Conservation (phyloP, 2,329 filamentous ascomycete species). For the Fusarium sp. region DNA sequence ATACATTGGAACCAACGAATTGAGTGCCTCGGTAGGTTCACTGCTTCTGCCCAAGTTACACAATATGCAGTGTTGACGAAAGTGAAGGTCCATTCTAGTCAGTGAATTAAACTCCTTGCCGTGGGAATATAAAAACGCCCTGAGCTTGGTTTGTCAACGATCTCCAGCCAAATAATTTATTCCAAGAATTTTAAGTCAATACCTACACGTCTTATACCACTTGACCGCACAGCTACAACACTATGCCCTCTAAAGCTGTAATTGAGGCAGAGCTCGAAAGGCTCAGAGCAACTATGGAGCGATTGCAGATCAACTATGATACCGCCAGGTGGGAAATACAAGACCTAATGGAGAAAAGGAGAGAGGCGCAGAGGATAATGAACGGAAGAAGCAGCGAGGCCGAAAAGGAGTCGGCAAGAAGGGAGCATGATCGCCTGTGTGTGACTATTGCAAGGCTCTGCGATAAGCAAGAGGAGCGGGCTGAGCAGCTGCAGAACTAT, state of each 20-base stretch:
- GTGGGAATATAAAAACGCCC: too few species aligned
- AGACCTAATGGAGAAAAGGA: background rate
- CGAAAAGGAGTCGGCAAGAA: rapidly evolving
- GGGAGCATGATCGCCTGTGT: background rate
- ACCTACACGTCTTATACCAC: rapidly evolving
- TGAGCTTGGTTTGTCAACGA: too few species aligned
- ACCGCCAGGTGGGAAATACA: background rate
- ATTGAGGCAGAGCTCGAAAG: background rate
- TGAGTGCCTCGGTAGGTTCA: rapidly evolving
- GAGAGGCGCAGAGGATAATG: background rate
- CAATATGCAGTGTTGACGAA: rapidly evolving
- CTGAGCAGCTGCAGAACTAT: rapidly evolving
- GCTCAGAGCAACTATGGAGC: background rate
- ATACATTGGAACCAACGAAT: background rate
- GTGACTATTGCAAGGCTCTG: background rate
- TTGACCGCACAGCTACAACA: rapidly evolving
- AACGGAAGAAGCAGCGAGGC: rapidly evolving
- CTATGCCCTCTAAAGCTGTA: rapidly evolving
- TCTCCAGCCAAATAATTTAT: too few species aligned
- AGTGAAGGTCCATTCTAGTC: too few species aligned
- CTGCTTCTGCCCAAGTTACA: background rate
- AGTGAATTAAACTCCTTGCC: background rate
- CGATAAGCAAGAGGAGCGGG: rapidly evolving
- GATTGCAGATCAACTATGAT: rapidly evolving
- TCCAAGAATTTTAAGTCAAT: background rate